Evolutionary conservation across 441 rosid species (phyloP), one percentile per base, ranked within the genome.

Genomic region (Dalechampia spathulata): DNA sequence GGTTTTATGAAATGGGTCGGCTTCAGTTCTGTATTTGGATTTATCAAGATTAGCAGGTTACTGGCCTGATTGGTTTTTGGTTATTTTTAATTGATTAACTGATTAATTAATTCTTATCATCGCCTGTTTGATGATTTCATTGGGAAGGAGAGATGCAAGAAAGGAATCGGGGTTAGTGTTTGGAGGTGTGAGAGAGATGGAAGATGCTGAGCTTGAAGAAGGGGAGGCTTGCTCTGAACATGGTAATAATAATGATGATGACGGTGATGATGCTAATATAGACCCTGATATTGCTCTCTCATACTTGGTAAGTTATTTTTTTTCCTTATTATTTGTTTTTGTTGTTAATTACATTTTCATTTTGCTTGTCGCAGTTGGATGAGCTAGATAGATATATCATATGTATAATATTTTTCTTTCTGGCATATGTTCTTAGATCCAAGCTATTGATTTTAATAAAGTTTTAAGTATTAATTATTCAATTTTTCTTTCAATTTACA

Each of bases 121-220:
- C n/a, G n/a, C n/a, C n/a, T 36, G 5, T 26, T 72, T 69, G 73
- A 83, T 90, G 87, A 81, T 81, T 77, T 75, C 80, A 38, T 69
- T 78, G 65, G 80, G 86, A 47, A 78, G 75, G 50, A 76, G 78
- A 63, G 85, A 83, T 81, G 91, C 75, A 45, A 75, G 86, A 66
- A 72, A 76, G 70, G 84, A 75, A 51, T 60, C 76, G 80, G 86
- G 83, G 71, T 71, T 86, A 77, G 74, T n/a, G n/a, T n/a, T n/a
- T n/a, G n/a, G 67, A 34, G 67, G 62, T 54, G 70, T 55, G 53
- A 63, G 74, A 66, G 76, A 54, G 38, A 85, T 85, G 96, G 93
- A 82, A 53, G 98, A 90, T 62, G 74, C 81, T 57, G 98, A 90
- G 75, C 92, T 87, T 68, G 98, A 90, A 79, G 98, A 90, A 80